Evolutionary conservation across 441 rosid species (phyloP).

Genomic region (Isatis lusitanica): DNA sequence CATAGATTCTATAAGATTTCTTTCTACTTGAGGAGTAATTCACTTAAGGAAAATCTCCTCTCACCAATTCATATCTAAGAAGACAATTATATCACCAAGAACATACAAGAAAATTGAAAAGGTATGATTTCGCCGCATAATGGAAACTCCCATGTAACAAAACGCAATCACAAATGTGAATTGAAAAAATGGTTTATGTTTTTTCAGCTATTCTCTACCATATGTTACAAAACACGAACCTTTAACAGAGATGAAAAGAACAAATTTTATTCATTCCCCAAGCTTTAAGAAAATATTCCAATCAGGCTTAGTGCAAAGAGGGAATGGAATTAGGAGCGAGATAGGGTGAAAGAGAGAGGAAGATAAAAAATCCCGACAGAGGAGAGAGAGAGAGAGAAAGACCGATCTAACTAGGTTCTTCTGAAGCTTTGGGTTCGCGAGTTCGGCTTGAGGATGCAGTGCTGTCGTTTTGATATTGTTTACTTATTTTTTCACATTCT

Average conservation of each 20-base stretch:
- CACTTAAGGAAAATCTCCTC: not conserved
- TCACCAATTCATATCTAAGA: not conserved
- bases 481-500: not conserved
- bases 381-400: not conserved
- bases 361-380: too few relatives aligned
- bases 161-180: not conserved
- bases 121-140: not conserved
- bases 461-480: constrained; percentile 16
- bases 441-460: constrained; percentile 7
- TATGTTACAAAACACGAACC: constrained; percentile 29
- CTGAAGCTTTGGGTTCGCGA: constrained; percentile 23
- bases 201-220: not conserved
- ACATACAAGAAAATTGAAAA: not conserved
- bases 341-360: not conserved
- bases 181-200: not conserved
- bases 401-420: constrained; percentile 30
- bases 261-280: constrained; percentile 18
- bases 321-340: constrained; percentile 1
- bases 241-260: constrained; percentile 13
- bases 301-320: not conserved
- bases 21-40: not conserved
- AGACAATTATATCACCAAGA: not conserved
- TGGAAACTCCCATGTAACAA: not conserved
- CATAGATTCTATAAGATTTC: not conserved
- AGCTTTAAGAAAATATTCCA: not conserved